A percentile compares a stretch with the other conserved stretches of the same genome.
Evolutionary conservation across 2,329 filamentous ascomycete species (phyloP).

Genomic region (Aschersonia sp.): DNA sequence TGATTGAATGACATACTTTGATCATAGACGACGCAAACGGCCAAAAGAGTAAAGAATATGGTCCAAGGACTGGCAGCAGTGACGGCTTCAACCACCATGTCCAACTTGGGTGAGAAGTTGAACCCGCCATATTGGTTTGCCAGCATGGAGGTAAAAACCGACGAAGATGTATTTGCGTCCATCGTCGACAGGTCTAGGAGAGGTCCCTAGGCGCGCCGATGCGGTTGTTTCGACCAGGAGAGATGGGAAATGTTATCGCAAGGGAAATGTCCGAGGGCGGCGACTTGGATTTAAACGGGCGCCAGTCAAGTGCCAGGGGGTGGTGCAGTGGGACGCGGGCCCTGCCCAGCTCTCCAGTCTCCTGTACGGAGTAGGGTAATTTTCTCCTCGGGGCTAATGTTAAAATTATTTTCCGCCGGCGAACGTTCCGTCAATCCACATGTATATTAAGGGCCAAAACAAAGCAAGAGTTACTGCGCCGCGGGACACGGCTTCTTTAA

Average conservation of each 20-base stretch:
- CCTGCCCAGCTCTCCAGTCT: not conserved
- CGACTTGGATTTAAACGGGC: not conserved
- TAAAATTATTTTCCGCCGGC: too few relatives aligned
- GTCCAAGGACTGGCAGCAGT: conserved; percentile 45
- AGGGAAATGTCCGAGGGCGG: not conserved
- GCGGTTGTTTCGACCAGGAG: not conserved
- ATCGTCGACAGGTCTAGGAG: conserved; percentile 15
- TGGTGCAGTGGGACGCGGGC: not conserved
- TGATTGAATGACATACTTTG: conserved; percentile 50
- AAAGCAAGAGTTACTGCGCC: too few relatives aligned
- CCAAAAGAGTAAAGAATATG: conserved; percentile 54
- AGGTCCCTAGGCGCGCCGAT: too few relatives aligned
- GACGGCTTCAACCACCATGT: conserved; percentile 37
- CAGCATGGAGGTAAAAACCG: conserved; percentile 54
- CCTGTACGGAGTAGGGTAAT: too few relatives aligned
- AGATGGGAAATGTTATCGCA: not conserved
- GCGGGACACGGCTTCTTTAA: too few relatives aligned
- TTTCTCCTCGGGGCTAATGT: too few relatives aligned
- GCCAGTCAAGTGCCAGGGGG: not conserved
- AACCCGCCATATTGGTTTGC: conserved; percentile 39
- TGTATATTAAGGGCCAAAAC: too few relatives aligned
- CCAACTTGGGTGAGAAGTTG: conserved; percentile 39
- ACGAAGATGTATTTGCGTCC: conserved; percentile 48
- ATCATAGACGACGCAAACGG: conserved; percentile 67
- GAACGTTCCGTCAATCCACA: too few relatives aligned